Base-by-base conservation (phyloP, 495 filamentous ascomycete genomes). In the Penicillium samsonianum region DNA sequence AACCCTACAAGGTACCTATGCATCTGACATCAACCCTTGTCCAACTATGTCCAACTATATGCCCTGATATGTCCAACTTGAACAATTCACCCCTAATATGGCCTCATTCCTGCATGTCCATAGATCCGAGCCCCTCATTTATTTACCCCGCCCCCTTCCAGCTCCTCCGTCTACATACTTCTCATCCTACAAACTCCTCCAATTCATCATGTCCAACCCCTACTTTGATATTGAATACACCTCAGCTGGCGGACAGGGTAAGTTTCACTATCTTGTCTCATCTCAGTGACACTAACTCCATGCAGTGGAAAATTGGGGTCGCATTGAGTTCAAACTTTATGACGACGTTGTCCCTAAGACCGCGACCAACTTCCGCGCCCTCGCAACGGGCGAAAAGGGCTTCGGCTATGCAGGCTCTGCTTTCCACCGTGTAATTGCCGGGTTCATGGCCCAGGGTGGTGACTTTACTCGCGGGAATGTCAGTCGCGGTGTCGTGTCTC, bases 361-460 rank as follows among this genome's bases (percentile, higher is more conserved):
- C 12, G 87, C 86, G 59, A 86, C 91, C 71, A 96, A 96, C 79
- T 96, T 96, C 82, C 90, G 90, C 63, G 82, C 82, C 26, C 84
- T 96, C 19, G 92, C 89, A 74, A 96, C 91, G 3, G 90, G 91
- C 47, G 89, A 94, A 80, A 91, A 92, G 71, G 92, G 91, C 28
- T 70, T 81, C 14, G 89, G 90, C 45, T 96, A 87, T 82, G 89
- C 90, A 69, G 89, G 87, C 61, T 90, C 86, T 38, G 70, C 52
- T 42, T 96, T 96, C 82, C 91, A 96, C 77, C 87, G 91, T 38
- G 86, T 96, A 58, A 96, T 96, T 79, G 90, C 92, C 73, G 72
- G 83, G 53, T 96, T 96, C 78, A 96, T 96, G 91, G 86, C 92
- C 67, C 61, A 60, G 42, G 61, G 57, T 38, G 61, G 61, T 56